Percentiles rank a stretch among this genome's conserved stretches.
Evolutionary conservation across 169 alveolate species (phyloP).

Genomic region (Plasmodium gallinaceum): DNA sequence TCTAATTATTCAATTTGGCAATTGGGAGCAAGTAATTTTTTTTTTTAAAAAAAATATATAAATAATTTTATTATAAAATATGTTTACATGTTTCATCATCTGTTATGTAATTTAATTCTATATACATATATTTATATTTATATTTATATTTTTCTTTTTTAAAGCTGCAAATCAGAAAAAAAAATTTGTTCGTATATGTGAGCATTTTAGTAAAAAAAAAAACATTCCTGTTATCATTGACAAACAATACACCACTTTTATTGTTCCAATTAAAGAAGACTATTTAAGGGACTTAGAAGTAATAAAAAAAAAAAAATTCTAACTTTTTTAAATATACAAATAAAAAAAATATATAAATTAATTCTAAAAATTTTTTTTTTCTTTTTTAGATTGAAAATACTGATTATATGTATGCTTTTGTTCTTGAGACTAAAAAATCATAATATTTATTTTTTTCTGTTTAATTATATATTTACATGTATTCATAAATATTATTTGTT

Average conservation of each 20-base stretch:
- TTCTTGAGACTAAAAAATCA: slow-evolving; percentile 31
- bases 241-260: slow-evolving; percentile 17
- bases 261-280: slow-evolving; percentile 58
- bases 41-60: neutral
- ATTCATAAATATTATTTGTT: neutral
- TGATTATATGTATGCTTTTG: slow-evolving; percentile 57
- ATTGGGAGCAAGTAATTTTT: slow-evolving; percentile 31
- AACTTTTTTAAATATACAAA: neutral
- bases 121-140: neutral
- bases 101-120: neutral
- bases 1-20: slow-evolving; percentile 47
- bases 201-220: slow-evolving; percentile 54
- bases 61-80: neutral
- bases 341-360: neutral
- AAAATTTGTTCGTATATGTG: slow-evolving; percentile 50
- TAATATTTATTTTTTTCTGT: neutral
- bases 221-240: slow-evolving; percentile 48
- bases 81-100: neutral
- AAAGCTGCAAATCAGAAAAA: slow-evolving; percentile 31
- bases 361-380: neutral
- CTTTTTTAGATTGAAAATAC: slow-evolving; percentile 32
- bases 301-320: neutral
- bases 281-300: slow-evolving; percentile 47
- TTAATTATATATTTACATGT: neutral
- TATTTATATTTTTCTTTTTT: neutral